These are phyloP conservation scores for Bremia lactucae DNA, from an alignment of 352 stramenopile species.

Conservation along the genomic window DNA sequence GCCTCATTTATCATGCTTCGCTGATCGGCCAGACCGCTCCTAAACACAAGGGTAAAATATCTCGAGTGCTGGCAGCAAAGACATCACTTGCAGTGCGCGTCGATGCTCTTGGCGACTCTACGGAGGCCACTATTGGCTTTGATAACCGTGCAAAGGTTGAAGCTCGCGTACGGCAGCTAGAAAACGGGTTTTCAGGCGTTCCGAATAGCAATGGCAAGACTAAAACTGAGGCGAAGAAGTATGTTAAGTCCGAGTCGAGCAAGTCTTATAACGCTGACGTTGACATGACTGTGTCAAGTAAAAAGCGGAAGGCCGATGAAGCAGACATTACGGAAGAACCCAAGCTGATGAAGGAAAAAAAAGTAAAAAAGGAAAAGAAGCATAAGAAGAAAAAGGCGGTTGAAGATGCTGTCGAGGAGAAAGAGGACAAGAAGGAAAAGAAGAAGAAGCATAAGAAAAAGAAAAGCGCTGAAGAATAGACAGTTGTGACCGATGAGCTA, in stretches of 20 bases:
- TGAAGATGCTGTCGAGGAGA: conserved; percentile 22
- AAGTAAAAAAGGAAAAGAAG: conserved; percentile 56
- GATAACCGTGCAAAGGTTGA: conserved; percentile 98
- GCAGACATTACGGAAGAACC: conserved; percentile 57
- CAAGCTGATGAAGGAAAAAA: conserved; percentile 66
- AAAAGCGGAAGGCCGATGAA: conserved; percentile 62
- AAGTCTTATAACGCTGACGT: conserved; percentile 90
- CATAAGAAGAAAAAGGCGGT: too few species aligned
- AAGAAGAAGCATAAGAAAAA: conserved; percentile 39
- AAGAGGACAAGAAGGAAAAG: conserved; percentile 26
- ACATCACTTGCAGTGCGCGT: conserved; percentile 96
- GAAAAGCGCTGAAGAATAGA: conserved; percentile 43
- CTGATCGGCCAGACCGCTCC: conserved; percentile 98
- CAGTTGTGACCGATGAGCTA: too few species aligned
- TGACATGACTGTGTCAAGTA: conserved; percentile 94
- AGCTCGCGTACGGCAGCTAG: conserved; percentile 93
- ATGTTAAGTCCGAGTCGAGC: conserved; percentile 69
- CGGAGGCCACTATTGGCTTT: conserved; percentile 92
- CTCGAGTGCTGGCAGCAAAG: conserved; percentile 96
- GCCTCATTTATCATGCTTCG: conserved; percentile 99
- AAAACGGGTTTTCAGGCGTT: conserved; percentile 86
- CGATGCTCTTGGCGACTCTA: conserved; percentile 96
- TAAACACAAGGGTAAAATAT: conserved; percentile 99
- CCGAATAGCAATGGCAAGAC: conserved; percentile 84
- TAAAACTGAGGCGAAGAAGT: conserved; percentile 87